Base-by-base conservation (phyloP, 768 basidiomycete genomes). In the Lactarius trivialis region DNA sequence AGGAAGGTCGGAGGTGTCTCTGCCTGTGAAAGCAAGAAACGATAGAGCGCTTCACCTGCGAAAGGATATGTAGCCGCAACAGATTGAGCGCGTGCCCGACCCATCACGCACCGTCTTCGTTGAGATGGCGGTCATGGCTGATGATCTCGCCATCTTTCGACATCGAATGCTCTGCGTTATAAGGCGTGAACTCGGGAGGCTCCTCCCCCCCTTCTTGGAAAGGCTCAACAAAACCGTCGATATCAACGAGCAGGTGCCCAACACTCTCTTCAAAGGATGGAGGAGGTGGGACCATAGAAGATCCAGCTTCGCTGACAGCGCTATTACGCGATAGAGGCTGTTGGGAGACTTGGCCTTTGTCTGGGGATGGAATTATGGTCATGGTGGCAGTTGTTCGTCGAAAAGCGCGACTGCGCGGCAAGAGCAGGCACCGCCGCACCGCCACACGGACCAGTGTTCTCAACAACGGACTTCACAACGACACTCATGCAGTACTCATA, bases 41-140 rank as follows among this genome's bases (percentile, higher is more conserved):
- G 82, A 70, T 88, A 89, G 26, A 91, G 78, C 0, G 85, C 84
- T 68, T 87, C 86, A 50, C 86, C 86, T 86, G 60, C 26, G 9
- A 36, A 30, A 19, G 32, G 49, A 57, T 48, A 39, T 34, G 43
- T 26, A 52, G 45, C 26, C 24, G 26, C 52, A 26, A 17, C 67
- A 49, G n/a, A 69, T n/a, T 55, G 49, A 61, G 21, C 17, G n/a
- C 43, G 43, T 45, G 11, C 21, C n/a, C 17, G 17, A 15, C 3
- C 0, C 36, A 34, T 21, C 58, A 70, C 75, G 34, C 58, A 77
- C 86, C 86, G 66, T 89, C 86, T 54, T 79, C 72, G 60, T 89
- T 89, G 51, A 89, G 71, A 69, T 88, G 86, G 6, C 71, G 74
- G 67, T 91, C 89, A 70, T 90, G 88, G 15, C 88, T 87, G 57